Evolutionary conservation across 2,329 filamentous ascomycete species (phyloP), one percentile per base, ranked within the genome.

Genomic region (Neopestalotiopsis clavispora): DNA sequence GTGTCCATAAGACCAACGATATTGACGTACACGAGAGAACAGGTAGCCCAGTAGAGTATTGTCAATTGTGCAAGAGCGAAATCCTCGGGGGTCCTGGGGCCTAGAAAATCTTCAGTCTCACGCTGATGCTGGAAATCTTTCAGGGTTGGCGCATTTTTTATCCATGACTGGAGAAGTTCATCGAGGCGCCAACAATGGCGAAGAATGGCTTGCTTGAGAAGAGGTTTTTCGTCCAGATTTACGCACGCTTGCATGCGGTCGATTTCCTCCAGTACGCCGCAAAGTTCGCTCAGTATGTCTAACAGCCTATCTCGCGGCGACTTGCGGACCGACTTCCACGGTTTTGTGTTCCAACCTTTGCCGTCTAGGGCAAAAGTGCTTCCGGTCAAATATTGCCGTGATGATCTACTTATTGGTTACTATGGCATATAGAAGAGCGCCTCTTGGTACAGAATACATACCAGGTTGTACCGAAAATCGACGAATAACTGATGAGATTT

Each of bases 321-420:
- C 30, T 59, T 59, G 30, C 57, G 57, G 23, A 59, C 14, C 28
- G 57, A 59, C 28, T 59, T 59, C 57, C 57, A 59, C 9, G 57
- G 57, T 5, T 28, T 59, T 13, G 57, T 59, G 30, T 59, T 59
- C 57, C 57, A 59, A 59, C 57, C 57, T 14, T 59, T 59, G 0
- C 9, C 57, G 23, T 14, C 30, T 13, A 59, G 3, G 12, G 6
- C 28, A 59, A 59, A 59, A 23, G 4, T 23, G 57, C 57, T 32
- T 59, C 14, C 57, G 13, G 10, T 32, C 57, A 59, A 59, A 30
- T 12, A 59, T 59, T 32, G 57, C 57, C 23, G 57, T 13, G 23
- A 59, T 59, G 6, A 59, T 59, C 57, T 59, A 4, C 20, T 30
- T 1, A 14, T 59, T 59, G 12, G 3, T 59, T 59, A 32, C 23